phyloP scores from a whole-genome alignment of 768 basidiomycete species.

The Tulasnella sp. region DNA sequence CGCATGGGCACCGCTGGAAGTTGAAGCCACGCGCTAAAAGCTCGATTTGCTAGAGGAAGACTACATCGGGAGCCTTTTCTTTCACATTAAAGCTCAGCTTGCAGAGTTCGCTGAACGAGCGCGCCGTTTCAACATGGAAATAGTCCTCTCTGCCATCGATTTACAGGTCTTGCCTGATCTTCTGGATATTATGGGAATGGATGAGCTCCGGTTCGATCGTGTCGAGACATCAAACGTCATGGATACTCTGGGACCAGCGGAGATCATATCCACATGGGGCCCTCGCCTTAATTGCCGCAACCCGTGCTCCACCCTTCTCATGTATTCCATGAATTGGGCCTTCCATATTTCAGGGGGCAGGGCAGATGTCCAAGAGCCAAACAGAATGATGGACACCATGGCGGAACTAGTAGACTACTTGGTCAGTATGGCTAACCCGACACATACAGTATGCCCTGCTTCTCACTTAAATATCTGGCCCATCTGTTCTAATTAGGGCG shows the following conservation, averaged over 20 bases:
- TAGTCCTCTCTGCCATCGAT: conserved; percentile 42
- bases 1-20: conserved; percentile 48
- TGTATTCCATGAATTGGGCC: conserved; percentile 52
- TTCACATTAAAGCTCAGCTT: conserved; percentile 39
- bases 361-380: not conserved
- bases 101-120: conserved; percentile 42
- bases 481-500: not conserved
- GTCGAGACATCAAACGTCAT: conserved; percentile 51
- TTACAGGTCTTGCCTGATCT: conserved; percentile 39
- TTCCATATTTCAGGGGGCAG: conserved; percentile 5
- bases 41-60: conserved; percentile 46
- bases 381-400: not conserved
- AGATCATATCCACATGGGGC: conserved; percentile 42
- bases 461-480: not conserved
- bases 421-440: not conserved
- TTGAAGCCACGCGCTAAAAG: conserved; percentile 42
- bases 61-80: conserved; percentile 23
- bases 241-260: conserved; percentile 42
- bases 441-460: no score
- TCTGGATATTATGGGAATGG: conserved; percentile 33
- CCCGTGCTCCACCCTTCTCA: conserved; percentile 40
- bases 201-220: conserved; percentile 44
- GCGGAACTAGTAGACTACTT: not conserved
- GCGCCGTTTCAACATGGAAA: conserved; percentile 39
- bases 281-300: conserved; percentile 40